Conservation (phyloP, 176 grass and related monocot genomes). For the Bonia amplexicaulis region DNA sequence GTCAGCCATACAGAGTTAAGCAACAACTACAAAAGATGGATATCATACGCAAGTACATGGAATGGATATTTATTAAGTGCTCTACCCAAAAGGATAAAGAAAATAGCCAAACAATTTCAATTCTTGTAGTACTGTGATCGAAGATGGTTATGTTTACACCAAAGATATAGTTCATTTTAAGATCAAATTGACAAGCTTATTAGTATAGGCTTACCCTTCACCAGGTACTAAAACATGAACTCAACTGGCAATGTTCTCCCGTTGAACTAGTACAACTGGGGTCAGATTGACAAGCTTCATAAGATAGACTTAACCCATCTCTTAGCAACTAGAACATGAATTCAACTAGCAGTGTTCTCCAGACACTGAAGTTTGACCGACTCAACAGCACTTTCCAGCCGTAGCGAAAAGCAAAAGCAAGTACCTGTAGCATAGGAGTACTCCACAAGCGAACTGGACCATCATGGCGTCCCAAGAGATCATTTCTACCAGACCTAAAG, state of each 20-base stretch:
- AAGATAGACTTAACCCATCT: not conserved
- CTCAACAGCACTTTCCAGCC: not conserved
- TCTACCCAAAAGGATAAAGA: not conserved
- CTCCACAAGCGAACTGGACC: slow-evolving; percentile 55
- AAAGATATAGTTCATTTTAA: not conserved
- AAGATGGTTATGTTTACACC: not conserved
- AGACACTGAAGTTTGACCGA: not conserved
- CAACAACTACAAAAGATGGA: not conserved
- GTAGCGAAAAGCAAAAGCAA: not conserved
- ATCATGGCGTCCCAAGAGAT: slow-evolving; percentile 57
- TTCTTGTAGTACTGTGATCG: not conserved
- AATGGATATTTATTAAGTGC: not conserved
- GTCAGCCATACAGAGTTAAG: not conserved
- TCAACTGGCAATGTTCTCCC: not conserved
- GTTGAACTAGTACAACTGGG: not conserved
- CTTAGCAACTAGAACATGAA: slow-evolving; percentile 1
- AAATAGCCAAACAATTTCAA: not conserved
- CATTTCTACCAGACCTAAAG: slow-evolving; percentile 38
- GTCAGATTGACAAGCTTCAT: not conserved
- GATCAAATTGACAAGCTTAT: not conserved
- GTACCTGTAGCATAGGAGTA: slow-evolving; percentile 54
- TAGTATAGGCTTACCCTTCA: not conserved
- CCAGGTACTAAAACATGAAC: not conserved
- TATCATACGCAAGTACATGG: not conserved
- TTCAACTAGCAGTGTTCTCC: not conserved